Evolutionary conservation across 2,329 filamentous ascomycete species (phyloP).

Genomic region (Colletotrichum coccodes): DNA sequence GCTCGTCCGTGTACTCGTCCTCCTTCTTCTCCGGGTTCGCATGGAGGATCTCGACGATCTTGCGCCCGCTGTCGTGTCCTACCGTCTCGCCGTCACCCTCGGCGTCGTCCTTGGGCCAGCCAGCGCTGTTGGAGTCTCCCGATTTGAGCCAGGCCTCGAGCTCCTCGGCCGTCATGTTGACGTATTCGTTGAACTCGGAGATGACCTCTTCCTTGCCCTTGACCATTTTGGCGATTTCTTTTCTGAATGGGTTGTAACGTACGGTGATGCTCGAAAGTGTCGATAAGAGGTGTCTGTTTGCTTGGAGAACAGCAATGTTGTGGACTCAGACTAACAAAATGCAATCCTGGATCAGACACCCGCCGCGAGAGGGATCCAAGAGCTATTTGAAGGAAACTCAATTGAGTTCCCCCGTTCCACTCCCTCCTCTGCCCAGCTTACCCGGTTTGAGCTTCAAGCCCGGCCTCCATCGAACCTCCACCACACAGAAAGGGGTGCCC

Average conservation of each 20-base stretch:
- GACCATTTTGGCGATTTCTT: slow-evolving; percentile 21
- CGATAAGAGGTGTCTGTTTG: not conserved
- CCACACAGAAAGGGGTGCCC: not conserved
- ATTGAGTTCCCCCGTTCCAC: not conserved
- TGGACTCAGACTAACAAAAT: not conserved
- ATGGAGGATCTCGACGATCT: slow-evolving; percentile 71
- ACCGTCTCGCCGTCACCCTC: slow-evolving; percentile 68
- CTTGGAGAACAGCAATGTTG: not conserved
- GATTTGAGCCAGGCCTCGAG: slow-evolving; percentile 70
- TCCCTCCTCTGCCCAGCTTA: not conserved
- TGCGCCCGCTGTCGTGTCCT: slow-evolving; percentile 71
- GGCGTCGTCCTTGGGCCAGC: slow-evolving; percentile 67
- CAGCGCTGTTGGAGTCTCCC: slow-evolving; percentile 66
- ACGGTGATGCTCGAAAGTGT: no score
- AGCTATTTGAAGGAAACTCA: slow-evolving; percentile 32
- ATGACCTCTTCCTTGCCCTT: slow-evolving; percentile 44
- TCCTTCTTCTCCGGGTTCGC: slow-evolving; percentile 68
- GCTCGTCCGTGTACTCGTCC: slow-evolving; percentile 64
- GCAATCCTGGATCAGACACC: no score
- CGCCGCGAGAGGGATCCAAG: not conserved
- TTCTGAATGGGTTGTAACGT: not conserved
- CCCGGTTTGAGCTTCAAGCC: not conserved
- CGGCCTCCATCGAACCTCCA: not conserved
- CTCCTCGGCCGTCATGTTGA: slow-evolving; percentile 73
- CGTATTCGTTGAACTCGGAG: slow-evolving; percentile 72